Conservation (phyloP, 2,329 filamentous ascomycete species). For the Botrytis fragariae region DNA sequence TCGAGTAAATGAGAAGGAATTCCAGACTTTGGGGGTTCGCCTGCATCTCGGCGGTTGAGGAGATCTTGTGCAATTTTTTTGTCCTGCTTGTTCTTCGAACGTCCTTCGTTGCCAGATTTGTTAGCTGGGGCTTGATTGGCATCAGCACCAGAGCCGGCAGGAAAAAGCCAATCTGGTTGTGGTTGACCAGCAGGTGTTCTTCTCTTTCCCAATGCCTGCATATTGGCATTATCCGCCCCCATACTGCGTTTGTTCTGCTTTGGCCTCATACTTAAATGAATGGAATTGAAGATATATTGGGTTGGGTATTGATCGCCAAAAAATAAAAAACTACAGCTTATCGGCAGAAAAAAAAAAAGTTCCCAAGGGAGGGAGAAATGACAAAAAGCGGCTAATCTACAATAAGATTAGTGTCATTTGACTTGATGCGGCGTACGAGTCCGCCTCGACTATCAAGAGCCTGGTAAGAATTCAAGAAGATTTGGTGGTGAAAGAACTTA, state of each 20-base stretch:
- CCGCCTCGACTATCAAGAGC: neutral
- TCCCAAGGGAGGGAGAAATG: constrained; percentile 10
- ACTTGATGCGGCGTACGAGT: neutral
- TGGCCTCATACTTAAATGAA: constrained; percentile 1
- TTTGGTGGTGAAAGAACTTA: neutral
- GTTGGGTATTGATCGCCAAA: neutral
- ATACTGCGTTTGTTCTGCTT: constrained; percentile 23
- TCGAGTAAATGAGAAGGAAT: constrained; percentile 63
- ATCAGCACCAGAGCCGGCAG: constrained; percentile 22
- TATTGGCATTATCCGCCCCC: constrained; percentile 37
- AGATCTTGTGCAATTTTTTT: constrained; percentile 35
- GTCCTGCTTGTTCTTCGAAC: constrained; percentile 33
- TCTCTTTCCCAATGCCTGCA: constrained; percentile 37
- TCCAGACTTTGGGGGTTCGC: constrained; percentile 35
- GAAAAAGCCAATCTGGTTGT: constrained; percentile 39
- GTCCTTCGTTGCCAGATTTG: constrained; percentile 25
- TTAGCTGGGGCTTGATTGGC: constrained; percentile 25
- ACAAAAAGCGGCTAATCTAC: neutral
- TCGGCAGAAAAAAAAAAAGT: constrained; percentile 16
- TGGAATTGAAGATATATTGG: neutral
- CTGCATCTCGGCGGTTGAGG: constrained; percentile 32
- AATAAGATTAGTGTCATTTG: neutral
- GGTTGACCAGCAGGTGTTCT: constrained; percentile 28
- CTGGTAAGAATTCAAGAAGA: neutral
- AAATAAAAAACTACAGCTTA: constrained; percentile 7